Evolutionary conservation across 257 asterid genomes (phyloP), one percentile per base, ranked within the genome.

Genomic region (Solanum virginianum): DNA sequence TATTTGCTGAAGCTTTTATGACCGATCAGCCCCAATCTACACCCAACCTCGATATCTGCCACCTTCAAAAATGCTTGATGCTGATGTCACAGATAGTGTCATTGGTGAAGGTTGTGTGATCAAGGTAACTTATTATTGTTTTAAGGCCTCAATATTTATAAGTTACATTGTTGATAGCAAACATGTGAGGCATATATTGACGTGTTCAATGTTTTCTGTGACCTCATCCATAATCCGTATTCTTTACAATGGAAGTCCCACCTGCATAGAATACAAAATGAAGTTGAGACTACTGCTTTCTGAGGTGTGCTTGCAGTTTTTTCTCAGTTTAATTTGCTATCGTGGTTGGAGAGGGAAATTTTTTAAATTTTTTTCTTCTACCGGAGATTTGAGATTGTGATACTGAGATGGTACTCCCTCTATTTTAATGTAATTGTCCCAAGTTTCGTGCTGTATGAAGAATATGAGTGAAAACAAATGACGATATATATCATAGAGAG

Each of bases 81-180:
- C 98, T 79, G 99, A 95, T 88, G 98, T 95, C 84, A 94, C 99
- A 32, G 98, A 95, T 84, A 94, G 97, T 82, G 98, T 95, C 86
- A 94, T 95, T 85, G 99, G 99, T 75, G 99, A 95, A 89, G 99
- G 98, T 43, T 95, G 99, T 66, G 99, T 95, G 81, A 95, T 95
- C 90, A 94, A 94, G 98, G 99, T 92, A 88, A 88, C 85, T 36
- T 16, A 57, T 83, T 82, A n/a, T 54, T 79, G n/a, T 55, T 85
- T 71, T 63, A 41, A 49, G 22, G 60, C 9, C 60, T 4, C 15
- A 0, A 75, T 53, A 49, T 75, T 75, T 75, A 43, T 22, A 49
- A 85, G 63, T 75, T 24, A 43, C 68, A 55, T 9, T 43, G 57
- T 72, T 72, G 39, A n/a, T 16, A 74, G 41, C 43, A 47, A 74